Percentiles rank a stretch among this genome's conserved stretches.
phyloP scores from a whole-genome alignment of 2,329 filamentous ascomycete genomes.

The Epichloe typhina region DNA sequence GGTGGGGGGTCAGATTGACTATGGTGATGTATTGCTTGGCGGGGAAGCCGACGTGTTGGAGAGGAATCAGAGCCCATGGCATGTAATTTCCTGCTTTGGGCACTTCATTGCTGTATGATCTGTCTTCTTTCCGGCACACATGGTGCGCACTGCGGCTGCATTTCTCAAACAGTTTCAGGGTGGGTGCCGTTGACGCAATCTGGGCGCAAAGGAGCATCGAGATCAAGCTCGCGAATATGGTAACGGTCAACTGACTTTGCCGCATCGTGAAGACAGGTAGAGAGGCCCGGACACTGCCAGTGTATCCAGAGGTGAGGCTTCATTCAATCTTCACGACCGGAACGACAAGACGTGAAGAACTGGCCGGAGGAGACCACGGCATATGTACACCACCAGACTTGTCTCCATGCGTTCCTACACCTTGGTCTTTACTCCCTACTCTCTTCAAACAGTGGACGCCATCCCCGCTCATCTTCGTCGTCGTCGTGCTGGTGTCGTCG shows the following conservation, averaged over 20 bases:
- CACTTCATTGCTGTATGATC: constrained; percentile 5
- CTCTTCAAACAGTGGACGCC: not conserved
- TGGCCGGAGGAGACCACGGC: not conserved
- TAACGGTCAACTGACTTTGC: not conserved
- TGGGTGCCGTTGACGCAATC: not conserved
- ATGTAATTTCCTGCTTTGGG: constrained; percentile 4
- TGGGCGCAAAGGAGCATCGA: not conserved
- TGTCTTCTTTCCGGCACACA: constrained; percentile 3
- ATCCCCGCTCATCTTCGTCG: not conserved
- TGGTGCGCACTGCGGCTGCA: not conserved
- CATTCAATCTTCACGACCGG: not conserved
- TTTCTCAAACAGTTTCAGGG: not conserved
- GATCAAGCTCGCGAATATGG: not conserved
- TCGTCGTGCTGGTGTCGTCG: too few species aligned
- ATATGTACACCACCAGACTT: not conserved
- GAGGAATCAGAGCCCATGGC: constrained; percentile 5
- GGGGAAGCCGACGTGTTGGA: constrained; percentile 3
- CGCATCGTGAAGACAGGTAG: not conserved
- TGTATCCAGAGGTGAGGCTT: too few species aligned
- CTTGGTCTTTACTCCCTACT: too few species aligned
- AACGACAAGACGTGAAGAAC: not conserved
- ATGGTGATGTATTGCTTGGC: constrained; percentile 19
- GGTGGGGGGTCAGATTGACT: constrained; percentile 22
- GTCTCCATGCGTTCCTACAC: too few species aligned
- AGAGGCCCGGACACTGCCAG: too few species aligned